phyloP scores from a whole-genome alignment of 805 yeast species.

The Yarrowia keelungensis region DNA sequence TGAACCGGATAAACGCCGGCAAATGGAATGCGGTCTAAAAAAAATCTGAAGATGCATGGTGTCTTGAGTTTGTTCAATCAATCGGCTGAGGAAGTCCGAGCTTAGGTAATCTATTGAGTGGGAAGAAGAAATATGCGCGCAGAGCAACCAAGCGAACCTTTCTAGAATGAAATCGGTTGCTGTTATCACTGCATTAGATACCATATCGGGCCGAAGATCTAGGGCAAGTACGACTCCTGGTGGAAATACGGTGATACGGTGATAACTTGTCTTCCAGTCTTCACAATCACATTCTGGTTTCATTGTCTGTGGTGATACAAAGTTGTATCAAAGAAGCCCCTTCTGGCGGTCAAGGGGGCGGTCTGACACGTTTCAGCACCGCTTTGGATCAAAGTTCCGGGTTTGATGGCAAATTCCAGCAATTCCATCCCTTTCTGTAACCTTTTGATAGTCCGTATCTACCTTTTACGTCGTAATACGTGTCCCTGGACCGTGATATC shows the following conservation, averaged over 20 bases:
- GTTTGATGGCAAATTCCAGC: slow-evolving; percentile 28
- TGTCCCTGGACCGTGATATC: slow-evolving; percentile 10
- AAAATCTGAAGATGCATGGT: neutral
- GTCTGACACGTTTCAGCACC: slow-evolving; percentile 3
- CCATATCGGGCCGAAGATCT: neutral
- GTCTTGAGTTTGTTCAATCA: neutral
- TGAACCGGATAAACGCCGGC: slow-evolving; percentile 22
- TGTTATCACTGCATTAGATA: slow-evolving; percentile 18
- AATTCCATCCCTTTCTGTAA: slow-evolving; percentile 10
- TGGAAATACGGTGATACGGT: neutral
- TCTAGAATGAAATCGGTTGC: neutral
- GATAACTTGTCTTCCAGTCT: neutral
- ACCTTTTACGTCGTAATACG: slow-evolving; percentile 16
- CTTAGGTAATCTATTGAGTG: slow-evolving; percentile 12
- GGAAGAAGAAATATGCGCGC: slow-evolving; percentile 4
- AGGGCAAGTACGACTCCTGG: neutral
- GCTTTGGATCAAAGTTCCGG: slow-evolving; percentile 18
- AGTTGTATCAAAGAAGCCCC: neutral
- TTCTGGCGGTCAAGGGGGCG: neutral
- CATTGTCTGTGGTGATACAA: neutral
- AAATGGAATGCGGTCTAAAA: slow-evolving; percentile 14
- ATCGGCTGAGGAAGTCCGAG: neutral
- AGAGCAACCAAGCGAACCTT: slow-evolving; percentile 4
- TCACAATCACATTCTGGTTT: slow-evolving; percentile 9
- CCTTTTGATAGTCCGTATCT: slow-evolving; percentile 10